Base-by-base conservation (phyloP, 2,329 filamentous ascomycete species). In the Chalara sp. region DNA sequence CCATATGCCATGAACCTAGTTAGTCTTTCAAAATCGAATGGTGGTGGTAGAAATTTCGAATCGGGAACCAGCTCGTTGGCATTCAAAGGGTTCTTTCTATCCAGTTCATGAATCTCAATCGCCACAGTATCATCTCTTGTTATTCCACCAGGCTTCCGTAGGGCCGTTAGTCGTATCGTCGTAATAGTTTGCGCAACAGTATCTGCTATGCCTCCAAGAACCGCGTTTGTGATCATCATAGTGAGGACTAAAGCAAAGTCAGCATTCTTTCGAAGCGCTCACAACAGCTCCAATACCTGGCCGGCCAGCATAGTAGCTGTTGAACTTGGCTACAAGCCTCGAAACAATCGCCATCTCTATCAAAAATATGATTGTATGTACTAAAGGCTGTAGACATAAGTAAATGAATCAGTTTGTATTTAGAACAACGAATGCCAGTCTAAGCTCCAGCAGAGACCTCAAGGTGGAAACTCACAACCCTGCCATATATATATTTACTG, bases 181-280 rank as follows among this genome's bases (percentile, higher is more conserved):
- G 93, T 95, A 66, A 99, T 87, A 53, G 87, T 84, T 70, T 99
- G 93, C 52, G 93, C 93, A 45, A 95, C 89, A 33, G 93, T 97
- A 70, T 99, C 93, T 69, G 93, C 93, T 60, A 99, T 86, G 61
- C 93, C 93, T 72, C 89, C 90, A 53, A 99, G 83, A 51, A 97
- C 86, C 59, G 93, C 88, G 73, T 99, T 99, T 68, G 92, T 96
- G 66, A 96, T 89, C 92, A 99, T 99, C 71, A 95, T 99, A 56
- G 93, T 99, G 63, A 99, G 81, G 41, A 99, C 88, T 87, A 66
- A 29, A 5, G 32, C 32, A 37, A 30, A 32, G 49, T 58, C 51
- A 57, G 56, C 45, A 41, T 11, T 39, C 21, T 13, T 12, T 5
- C 3, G 2, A 46, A n/a, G 12, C 30, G 37, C 13, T 28, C 29